These are phyloP conservation scores for Chaetomiaceae sp. DNA, from an alignment of 2,329 filamentous ascomycete species.

Conservation along the genomic window DNA sequence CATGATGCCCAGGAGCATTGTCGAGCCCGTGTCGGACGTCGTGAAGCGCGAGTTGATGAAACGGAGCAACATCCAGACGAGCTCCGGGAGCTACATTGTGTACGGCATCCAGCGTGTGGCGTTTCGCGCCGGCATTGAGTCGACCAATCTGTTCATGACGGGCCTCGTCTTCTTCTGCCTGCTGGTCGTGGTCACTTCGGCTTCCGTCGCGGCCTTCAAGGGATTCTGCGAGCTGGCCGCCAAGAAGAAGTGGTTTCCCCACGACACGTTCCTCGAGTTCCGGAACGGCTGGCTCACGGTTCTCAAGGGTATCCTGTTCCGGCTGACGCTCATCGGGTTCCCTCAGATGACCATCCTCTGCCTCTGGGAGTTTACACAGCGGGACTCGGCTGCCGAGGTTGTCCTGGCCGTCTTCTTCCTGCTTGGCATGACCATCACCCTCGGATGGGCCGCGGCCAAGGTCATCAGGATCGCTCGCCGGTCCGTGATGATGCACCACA, in stretches of 20 bases:
- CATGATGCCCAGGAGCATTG: slow-evolving; percentile 44
- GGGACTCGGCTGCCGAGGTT: slow-evolving; percentile 80
- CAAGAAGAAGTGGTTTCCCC: slow-evolving; percentile 72
- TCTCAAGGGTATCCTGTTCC: slow-evolving; percentile 89
- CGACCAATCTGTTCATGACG: slow-evolving; percentile 90
- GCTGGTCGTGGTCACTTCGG: slow-evolving; percentile 70
- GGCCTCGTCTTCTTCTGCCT: slow-evolving; percentile 84
- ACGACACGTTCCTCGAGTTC: slow-evolving; percentile 87
- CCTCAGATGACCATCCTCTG: slow-evolving; percentile 87
- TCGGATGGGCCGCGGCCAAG: slow-evolving; percentile 84
- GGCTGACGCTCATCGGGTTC: slow-evolving; percentile 83
- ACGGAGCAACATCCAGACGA: slow-evolving; percentile 50
- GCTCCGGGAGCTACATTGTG: slow-evolving; percentile 57
- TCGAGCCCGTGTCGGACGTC: slow-evolving; percentile 30
- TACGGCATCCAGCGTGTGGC: slow-evolving; percentile 85
- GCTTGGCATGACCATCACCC: slow-evolving; percentile 69
- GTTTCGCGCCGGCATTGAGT: slow-evolving; percentile 78
- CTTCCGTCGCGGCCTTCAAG: slow-evolving; percentile 76
- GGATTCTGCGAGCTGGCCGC: slow-evolving; percentile 70
- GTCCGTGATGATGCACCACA: slow-evolving; percentile 88
- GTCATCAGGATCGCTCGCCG: slow-evolving; percentile 84
- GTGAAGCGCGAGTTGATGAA: slow-evolving; percentile 41
- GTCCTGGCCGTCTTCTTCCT: slow-evolving; percentile 87
- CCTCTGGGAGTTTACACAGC: slow-evolving; percentile 86
- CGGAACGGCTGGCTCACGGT: slow-evolving; percentile 91